Evolutionary conservation across 2,329 filamentous ascomycete genomes (phyloP), one percentile per base, ranked within the genome.

Genomic region (Botrytis fragariae): DNA sequence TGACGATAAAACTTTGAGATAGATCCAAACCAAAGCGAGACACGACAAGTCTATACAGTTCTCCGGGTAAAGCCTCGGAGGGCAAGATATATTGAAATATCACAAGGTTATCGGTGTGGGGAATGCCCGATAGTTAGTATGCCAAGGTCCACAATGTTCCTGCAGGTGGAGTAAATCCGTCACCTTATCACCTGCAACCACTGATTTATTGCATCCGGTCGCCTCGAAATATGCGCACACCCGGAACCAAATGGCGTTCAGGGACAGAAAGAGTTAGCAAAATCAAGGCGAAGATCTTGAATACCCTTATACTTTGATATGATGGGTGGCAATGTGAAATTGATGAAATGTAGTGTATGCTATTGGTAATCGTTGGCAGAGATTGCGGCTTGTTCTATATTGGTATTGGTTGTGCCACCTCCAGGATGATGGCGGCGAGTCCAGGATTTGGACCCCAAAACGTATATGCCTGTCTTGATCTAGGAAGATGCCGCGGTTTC

Each of bases 181-280:
- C 79, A 80, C 77, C 75, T 75, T 78, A 79, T 77, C 78, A 78
- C 79, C 79, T 79, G 78, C 70, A 72, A 72, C 70, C 70, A 63
- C 60, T 72, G 73, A 61, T 74, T 76, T 79, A 78, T 79, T 80
- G 77, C 74, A 76, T 77, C 74, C 62, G 74, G 74, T 74, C 68
- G 65, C 75, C 73, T 75, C 72, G 71, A 74, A 59, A 75, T 57
- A 71, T 75, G 59, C 54, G 72, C 74, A 73, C 62, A 67, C 54
- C 62, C 70, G 69, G 65, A 22, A 60, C 62, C 37, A 45, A 59
- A 64, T 75, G 39, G 59, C 37, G 72, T 73, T 71, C 69, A 74
- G 51, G 70, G 72, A 65, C 32, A 39, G 51, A 73, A 72, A 63
- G 69, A 71, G 73, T 75, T 75, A 78, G 74, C 12, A 39, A 37